Evolutionary conservation across 257 asterid genomes (phyloP).

Genomic region (Primulina tabacum): DNA sequence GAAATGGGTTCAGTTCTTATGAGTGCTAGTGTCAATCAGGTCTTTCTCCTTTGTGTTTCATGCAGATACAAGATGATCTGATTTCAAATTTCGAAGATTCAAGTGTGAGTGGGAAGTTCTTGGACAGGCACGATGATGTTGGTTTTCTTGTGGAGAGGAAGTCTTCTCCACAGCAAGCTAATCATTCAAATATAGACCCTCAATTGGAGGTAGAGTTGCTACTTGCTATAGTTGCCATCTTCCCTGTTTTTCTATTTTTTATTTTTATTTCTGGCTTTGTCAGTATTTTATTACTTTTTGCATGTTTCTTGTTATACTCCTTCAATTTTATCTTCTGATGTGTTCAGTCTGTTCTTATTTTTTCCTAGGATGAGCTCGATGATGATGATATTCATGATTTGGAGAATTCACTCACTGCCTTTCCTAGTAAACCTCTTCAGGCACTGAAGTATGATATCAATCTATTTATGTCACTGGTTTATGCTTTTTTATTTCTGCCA

Average conservation of each 20-base stretch:
- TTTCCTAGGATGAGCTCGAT: constrained; percentile 57
- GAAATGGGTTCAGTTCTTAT: constrained; percentile 20
- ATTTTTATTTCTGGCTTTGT: background rate
- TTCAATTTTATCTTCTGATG: constrained; percentile 14
- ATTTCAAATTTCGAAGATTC: constrained; percentile 54
- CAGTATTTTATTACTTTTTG: background rate
- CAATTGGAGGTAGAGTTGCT: constrained; percentile 45
- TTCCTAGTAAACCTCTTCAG: constrained; percentile 88
- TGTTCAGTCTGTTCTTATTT: constrained; percentile 18
- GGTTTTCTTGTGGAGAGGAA: constrained; percentile 41
- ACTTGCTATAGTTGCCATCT: constrained; percentile 4
- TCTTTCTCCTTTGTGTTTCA: constrained; percentile 22
- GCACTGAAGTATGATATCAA: constrained; percentile 74
- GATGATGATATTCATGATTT: constrained; percentile 55
- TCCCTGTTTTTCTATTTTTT: background rate
- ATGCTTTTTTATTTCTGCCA: constrained; percentile 22
- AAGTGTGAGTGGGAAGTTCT: constrained; percentile 42
- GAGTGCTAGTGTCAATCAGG: constrained; percentile 14
- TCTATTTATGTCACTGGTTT: constrained; percentile 23
- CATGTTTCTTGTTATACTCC: background rate
- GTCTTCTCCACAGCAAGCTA: constrained; percentile 32
- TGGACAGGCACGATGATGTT: constrained; percentile 39
- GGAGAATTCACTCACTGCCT: constrained; percentile 77
- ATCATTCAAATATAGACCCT: constrained; percentile 41
- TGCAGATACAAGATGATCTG: constrained; percentile 83